phyloP scores from a whole-genome alignment of 139 green algal genomes.

The Chlamydomonas sp. region DNA sequence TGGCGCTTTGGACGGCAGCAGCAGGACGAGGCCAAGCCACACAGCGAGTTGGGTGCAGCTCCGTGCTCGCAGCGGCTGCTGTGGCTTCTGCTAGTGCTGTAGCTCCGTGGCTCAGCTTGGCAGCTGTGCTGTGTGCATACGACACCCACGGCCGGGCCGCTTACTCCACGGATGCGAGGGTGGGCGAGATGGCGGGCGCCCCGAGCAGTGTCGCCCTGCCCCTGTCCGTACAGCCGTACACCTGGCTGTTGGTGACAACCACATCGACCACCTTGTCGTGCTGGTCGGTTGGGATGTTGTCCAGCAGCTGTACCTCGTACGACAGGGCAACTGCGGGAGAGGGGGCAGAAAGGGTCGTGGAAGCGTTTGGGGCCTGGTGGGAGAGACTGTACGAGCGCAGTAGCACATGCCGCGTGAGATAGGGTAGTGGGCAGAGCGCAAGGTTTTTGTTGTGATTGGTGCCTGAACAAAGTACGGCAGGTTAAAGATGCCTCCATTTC shows the following conservation, averaged over 20 bases:
- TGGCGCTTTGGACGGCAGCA: no score
- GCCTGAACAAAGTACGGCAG: background rate
- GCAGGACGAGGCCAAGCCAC: no score
- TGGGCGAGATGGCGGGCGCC: no score
- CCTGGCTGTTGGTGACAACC: background rate
- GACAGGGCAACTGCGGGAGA: constrained; percentile 45
- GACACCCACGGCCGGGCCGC: no score
- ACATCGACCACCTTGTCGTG: constrained; percentile 51
- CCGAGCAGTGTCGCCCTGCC: no score
- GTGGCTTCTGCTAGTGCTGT: no score
- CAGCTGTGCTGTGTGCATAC: no score
- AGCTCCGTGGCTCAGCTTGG: no score
- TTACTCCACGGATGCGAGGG: no score
- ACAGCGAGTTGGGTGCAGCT: no score
- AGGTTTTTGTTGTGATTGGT: background rate
- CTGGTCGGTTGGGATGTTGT: constrained; percentile 36
- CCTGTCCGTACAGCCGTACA: no score
- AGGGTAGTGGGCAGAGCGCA: background rate
- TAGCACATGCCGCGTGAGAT: background rate
- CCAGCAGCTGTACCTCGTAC: constrained; percentile 42
- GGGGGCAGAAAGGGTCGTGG: background rate
- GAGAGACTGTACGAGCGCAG: background rate
- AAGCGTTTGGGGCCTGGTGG: background rate
- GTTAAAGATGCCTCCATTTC: background rate
- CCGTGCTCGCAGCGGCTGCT: no score